A percentile compares a stretch with the other conserved stretches of the same genome.
These are phyloP conservation scores for Russula olivacea DNA, from an alignment of 768 basidiomycete genomes.

Conservation along the genomic window DNA sequence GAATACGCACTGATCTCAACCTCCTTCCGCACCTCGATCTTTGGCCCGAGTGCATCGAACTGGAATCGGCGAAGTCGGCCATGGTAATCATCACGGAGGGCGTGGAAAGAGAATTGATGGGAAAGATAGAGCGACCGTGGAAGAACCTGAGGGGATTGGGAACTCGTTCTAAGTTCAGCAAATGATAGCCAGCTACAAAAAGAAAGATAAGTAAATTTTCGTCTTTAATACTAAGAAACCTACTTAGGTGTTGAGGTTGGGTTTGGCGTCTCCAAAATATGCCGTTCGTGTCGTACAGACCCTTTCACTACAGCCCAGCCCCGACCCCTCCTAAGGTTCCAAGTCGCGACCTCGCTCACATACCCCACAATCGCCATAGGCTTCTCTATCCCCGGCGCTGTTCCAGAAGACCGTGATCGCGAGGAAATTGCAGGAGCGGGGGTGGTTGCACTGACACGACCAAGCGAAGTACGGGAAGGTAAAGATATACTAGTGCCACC, in stretches of 20 bases:
- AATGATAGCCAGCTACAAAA: conserved; percentile 58
- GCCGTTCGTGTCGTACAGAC: conserved; percentile 24
- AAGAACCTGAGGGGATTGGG: conserved; percentile 50
- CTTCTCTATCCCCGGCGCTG: conserved; percentile 35
- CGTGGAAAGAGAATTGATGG: conserved; percentile 79
- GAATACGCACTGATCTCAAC: conserved; percentile 59
- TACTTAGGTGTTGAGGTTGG: conserved; percentile 21
- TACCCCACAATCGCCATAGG: conserved; percentile 35
- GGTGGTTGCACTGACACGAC: conserved; percentile 34
- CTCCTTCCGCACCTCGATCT: conserved; percentile 66
- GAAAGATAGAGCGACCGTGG: conserved; percentile 77
- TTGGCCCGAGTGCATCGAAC: conserved; percentile 49
- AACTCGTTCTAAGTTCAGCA: conserved; percentile 76
- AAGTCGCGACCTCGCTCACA: conserved; percentile 51
- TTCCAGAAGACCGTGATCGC: conserved; percentile 30
- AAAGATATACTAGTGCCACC: conserved; percentile 56
- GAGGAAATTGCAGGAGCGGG: conserved; percentile 20
- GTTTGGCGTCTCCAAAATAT: background rate
- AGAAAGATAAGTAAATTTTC: background rate
- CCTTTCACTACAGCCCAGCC: conserved; percentile 52
- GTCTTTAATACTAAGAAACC: background rate
- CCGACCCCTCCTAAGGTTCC: conserved; percentile 49
- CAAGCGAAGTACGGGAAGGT: conserved; percentile 45
- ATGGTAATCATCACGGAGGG: conserved; percentile 72
- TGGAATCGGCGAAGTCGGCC: conserved; percentile 63